Evolutionary conservation across 169 alveolate species (phyloP).

Genomic region (Cystoisospora suis): DNA sequence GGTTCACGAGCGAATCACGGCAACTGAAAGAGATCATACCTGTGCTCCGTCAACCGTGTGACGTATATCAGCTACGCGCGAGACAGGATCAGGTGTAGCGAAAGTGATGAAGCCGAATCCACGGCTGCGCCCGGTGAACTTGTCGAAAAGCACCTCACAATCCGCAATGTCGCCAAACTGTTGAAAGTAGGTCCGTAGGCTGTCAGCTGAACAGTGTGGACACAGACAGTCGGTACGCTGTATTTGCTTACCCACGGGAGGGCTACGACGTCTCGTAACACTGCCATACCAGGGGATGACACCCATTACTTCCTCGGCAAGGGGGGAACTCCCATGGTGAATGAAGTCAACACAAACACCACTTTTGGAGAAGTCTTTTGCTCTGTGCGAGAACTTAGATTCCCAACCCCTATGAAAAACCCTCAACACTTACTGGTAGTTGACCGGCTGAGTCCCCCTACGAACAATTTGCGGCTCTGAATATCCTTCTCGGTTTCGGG

Average conservation of each 20-base stretch:
- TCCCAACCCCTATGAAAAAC: too few species aligned
- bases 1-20: too few species aligned
- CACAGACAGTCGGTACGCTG: too few species aligned
- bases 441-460: conserved; percentile 40
- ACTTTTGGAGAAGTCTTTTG: too few species aligned
- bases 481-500: conserved; percentile 7
- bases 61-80: conserved; percentile 64
- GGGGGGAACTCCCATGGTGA: too few species aligned
- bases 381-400: too few species aligned
- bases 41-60: conserved; percentile 79
- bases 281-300: too few species aligned
- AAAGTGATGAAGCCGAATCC: conserved; percentile 91
- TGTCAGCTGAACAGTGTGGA: too few species aligned
- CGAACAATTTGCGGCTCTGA: conserved; percentile 20
- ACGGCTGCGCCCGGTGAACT: conserved; percentile 85
- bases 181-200: conserved; percentile 67
- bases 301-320: too few species aligned
- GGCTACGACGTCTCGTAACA: too few species aligned
- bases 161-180: conserved; percentile 74
- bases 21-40: conserved; percentile 65
- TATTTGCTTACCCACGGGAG: too few species aligned
- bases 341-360: too few species aligned
- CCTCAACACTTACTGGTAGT: not conserved
- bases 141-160: conserved; percentile 68
- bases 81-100: conserved; percentile 63